Evolutionary conservation across 2,329 filamentous ascomycete species (phyloP).

Genomic region (Exophiala calicioides): DNA sequence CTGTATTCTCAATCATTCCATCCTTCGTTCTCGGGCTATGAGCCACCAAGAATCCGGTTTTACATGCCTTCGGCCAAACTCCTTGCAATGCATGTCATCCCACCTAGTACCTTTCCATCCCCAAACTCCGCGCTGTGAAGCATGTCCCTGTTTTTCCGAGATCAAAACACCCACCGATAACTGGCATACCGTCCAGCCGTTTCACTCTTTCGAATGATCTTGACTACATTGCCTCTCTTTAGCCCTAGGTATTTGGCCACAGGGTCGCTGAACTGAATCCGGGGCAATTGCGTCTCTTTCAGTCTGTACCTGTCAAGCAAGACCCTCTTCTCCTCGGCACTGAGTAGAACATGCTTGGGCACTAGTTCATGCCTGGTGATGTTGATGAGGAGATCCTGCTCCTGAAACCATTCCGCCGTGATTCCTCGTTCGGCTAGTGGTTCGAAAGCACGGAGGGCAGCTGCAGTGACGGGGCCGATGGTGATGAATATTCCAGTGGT

Average conservation of each 20-base stretch:
- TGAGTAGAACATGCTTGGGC: conserved; percentile 87
- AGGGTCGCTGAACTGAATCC: conserved; percentile 88
- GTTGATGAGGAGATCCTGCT: conserved; percentile 94
- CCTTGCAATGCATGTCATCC: conserved; percentile 2
- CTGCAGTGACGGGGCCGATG: conserved; percentile 75
- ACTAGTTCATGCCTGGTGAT: conserved; percentile 98
- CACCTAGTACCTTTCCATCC: neutral
- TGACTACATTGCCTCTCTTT: conserved; percentile 90
- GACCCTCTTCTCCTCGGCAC: conserved; percentile 82
- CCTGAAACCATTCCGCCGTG: conserved; percentile 86
- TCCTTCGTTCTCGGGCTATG: too few relatives aligned
- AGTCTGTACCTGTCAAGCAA: conserved; percentile 86
- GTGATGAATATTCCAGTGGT: conserved; percentile 91
- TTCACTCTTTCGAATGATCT: conserved; percentile 95
- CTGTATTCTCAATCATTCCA: too few relatives aligned
- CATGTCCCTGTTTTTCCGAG: conserved; percentile 16
- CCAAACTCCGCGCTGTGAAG: conserved; percentile 12
- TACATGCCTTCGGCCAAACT: conserved; percentile 4
- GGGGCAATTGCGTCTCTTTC: conserved; percentile 95
- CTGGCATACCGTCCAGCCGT: conserved; percentile 95
- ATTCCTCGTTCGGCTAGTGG: conserved; percentile 52
- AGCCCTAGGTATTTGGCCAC: conserved; percentile 90
- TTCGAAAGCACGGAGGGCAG: conserved; percentile 82
- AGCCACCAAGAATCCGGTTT: too few relatives aligned
- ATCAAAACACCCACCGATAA: conserved; percentile 73